These are phyloP conservation scores for Larix kaempferi DNA, from an alignment of 75 land plant genomes.

Conservation along the genomic window DNA sequence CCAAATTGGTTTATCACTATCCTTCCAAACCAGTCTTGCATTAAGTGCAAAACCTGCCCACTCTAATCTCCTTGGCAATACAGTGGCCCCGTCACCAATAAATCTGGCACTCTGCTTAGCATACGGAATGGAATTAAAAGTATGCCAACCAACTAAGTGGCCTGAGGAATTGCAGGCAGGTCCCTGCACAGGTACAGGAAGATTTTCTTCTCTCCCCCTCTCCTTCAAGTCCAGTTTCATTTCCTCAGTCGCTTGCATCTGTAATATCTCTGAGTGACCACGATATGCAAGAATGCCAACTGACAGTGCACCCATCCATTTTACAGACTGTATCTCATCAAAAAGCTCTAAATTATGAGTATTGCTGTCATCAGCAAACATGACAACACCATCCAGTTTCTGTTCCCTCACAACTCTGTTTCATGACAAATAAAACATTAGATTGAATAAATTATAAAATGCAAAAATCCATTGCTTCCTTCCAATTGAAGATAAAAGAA, in stretches of 20 bases:
- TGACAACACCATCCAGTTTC: constrained; percentile 79
- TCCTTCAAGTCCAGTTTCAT: constrained; percentile 10
- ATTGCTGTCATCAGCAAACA: constrained; percentile 92
- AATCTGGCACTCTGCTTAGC: constrained; percentile 32
- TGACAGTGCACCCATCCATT: constrained; percentile 85
- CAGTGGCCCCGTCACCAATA: constrained; percentile 35
- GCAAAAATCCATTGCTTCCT: background rate
- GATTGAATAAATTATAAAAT: background rate
- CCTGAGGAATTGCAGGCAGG: constrained; percentile 81
- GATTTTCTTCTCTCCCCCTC: constrained; percentile 13
- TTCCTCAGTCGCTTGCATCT: background rate
- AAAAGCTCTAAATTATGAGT: constrained; percentile 80
- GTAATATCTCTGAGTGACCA: constrained; percentile 20
- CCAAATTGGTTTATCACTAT: constrained; percentile 69
- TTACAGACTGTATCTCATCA: constrained; percentile 75
- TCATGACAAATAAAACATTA: background rate
- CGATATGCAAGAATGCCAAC: constrained; percentile 68
- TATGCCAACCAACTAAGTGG: constrained; percentile 75
- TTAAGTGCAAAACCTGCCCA: constrained; percentile 95
- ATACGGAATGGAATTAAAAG: constrained; percentile 44
- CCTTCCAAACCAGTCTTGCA: constrained; percentile 75
- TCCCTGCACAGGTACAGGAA: constrained; percentile 64
- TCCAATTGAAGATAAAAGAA: background rate
- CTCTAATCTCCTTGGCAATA: constrained; percentile 60
- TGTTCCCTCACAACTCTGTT: constrained; percentile 61